Evolutionary conservation across 345 rosid genomes (phyloP).

Genomic region (Cardamine resedifolia): DNA sequence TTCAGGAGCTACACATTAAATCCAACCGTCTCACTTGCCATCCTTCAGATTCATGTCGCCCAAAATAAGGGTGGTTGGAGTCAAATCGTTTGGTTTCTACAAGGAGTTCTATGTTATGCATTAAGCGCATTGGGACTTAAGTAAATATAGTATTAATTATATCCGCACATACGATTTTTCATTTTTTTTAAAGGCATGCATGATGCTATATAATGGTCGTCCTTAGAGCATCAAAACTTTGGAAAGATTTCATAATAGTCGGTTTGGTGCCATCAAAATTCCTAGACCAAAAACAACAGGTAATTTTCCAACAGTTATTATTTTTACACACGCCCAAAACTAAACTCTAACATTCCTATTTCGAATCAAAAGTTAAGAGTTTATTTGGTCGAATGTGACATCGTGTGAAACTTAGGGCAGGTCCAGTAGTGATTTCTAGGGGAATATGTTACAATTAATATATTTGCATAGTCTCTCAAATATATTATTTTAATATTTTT

Average conservation of each 20-base stretch:
- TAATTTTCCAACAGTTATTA: neutral
- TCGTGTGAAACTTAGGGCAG: neutral
- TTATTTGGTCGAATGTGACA: neutral
- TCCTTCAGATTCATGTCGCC: neutral
- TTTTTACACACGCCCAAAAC: neutral
- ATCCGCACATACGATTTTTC: neutral
- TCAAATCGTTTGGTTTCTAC: too few species aligned
- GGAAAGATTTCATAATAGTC: neutral
- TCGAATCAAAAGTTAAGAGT: neutral
- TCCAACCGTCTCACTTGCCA: neutral
- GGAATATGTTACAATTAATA: too few species aligned
- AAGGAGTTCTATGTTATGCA: neutral
- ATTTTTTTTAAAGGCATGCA: neutral
- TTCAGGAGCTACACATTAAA: too few species aligned
- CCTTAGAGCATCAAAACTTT: too few species aligned
- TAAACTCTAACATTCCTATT: neutral
- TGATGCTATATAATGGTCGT: too few species aligned
- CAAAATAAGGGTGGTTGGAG: too few species aligned
- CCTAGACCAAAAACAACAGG: neutral
- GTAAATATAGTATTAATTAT: neutral
- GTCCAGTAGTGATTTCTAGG: too few species aligned
- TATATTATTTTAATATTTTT: too few species aligned
- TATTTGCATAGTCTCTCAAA: too few species aligned
- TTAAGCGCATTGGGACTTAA: neutral
- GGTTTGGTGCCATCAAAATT: neutral